Evolutionary conservation across 352 stramenopile genomes (phyloP).

Genomic region (Pythium dissotocum): DNA sequence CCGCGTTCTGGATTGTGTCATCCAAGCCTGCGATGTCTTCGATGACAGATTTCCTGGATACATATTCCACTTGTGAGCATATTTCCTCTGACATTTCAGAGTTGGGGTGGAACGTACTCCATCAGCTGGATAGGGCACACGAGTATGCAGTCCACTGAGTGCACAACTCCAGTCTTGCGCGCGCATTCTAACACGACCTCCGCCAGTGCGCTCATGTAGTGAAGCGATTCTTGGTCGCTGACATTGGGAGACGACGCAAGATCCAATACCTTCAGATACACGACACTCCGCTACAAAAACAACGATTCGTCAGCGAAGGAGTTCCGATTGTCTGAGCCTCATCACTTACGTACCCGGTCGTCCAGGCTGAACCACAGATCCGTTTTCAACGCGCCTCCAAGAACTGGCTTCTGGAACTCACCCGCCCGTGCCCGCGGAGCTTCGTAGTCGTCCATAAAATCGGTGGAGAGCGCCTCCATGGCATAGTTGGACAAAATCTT

Average conservation of each 20-base stretch:
- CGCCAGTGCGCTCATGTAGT: constrained; percentile 45
- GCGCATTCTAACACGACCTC: constrained; percentile 45
- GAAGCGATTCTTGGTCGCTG: constrained; percentile 43
- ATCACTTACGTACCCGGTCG: constrained; percentile 12
- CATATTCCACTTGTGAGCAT: not conserved
- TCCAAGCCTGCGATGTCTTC: constrained; percentile 46
- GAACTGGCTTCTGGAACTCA: constrained; percentile 35
- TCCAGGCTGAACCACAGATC: constrained; percentile 44
- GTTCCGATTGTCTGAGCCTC: not conserved
- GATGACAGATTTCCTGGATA: constrained; percentile 39
- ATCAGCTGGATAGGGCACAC: constrained; percentile 61
- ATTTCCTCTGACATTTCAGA: not conserved
- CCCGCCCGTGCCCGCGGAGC: constrained; percentile 18
- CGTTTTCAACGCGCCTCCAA: constrained; percentile 39
- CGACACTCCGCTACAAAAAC: constrained; percentile 1
- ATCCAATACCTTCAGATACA: constrained; percentile 55
- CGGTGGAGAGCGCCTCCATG: constrained; percentile 39
- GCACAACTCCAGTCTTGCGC: constrained; percentile 29
- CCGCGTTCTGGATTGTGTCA: constrained; percentile 33
- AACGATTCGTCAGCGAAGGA: not conserved
- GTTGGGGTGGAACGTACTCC: constrained; percentile 41
- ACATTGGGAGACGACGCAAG: constrained; percentile 43
- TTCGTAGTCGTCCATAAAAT: constrained; percentile 55
- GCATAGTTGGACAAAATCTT: constrained; percentile 45
- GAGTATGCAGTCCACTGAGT: constrained; percentile 48